Evolutionary conservation across 345 rosid species (phyloP), one percentile per base, ranked within the genome.

Genomic region (Populus pruinosa): DNA sequence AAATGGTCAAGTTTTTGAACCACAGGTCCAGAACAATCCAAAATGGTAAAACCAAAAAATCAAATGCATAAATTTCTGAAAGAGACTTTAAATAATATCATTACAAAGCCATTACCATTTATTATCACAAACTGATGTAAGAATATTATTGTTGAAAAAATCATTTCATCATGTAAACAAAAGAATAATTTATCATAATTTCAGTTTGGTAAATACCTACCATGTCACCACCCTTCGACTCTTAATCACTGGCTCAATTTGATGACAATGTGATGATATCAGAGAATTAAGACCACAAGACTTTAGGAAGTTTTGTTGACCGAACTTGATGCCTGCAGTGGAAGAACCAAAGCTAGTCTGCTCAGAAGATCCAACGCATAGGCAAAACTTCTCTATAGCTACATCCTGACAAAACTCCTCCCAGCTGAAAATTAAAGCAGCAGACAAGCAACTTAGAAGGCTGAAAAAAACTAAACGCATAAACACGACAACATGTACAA

Each of bases 331-430:
- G 64, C 79, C 83, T 59, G 76, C 74, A 65, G 33, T 77, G 1
- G 10, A 50, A 77, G 86, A 79, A 62, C 70, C 78, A 41, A 82
- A 59, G 27, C 76, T 83, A 43, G 39, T 77, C n/a, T 69, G 25
- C 41, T 85, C 83, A 76, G 83, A 83, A 79, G 84, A 67, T 44
- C 81, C 89, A 66, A 87, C 72, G 80, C 86, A 93, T 68, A 77
- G 79, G 80, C 91, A 90, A 82, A 89, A 94, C 86, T 83, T 91
- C 85, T 91, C 98, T 65, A 91, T 71, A 70, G 88, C 93, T 50
- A 86, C 86, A 90, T 95, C 99, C 61, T 83, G 82, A 81, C 94
- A 90, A 78, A 91, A 95, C 21, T 91, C 94, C 81, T 91, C 90
- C 98, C 98, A 95, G 47, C 99, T 95, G 83, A 82, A 81, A 77